A percentile compares a stretch with the other conserved stretches of the same genome.
phyloP scores from a whole-genome alignment of 345 rosid genomes.

The Boechera stricta region DNA sequence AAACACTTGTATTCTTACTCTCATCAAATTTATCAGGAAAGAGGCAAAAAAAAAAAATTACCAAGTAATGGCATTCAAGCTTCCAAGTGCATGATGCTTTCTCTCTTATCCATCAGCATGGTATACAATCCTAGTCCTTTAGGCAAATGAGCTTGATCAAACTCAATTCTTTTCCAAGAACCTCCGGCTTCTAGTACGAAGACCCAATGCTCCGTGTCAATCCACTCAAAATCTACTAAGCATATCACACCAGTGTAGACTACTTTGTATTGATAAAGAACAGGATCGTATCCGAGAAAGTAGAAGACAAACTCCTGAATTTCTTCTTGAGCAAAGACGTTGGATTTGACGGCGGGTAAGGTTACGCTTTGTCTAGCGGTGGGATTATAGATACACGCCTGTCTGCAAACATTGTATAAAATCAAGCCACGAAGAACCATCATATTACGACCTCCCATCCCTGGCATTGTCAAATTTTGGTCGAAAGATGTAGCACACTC shows the following conservation, averaged over 20 bases:
- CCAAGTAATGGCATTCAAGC: not conserved
- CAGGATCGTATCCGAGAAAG: conserved; percentile 5
- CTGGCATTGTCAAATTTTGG: not conserved
- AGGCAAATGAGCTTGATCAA: not conserved
- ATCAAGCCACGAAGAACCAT: conserved; percentile 2
- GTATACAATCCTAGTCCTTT: not conserved
- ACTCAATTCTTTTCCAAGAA: conserved; percentile 9
- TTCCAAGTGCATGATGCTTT: conserved; percentile 16
- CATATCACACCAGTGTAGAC: not conserved
- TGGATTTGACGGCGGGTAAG: not conserved
- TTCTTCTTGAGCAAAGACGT: not conserved
- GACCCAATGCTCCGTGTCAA: conserved; percentile 14
- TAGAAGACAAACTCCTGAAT: not conserved
- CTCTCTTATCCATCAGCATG: too few relatives aligned
- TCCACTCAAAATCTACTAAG: too few relatives aligned
- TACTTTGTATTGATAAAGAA: conserved; percentile 19
- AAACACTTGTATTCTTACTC: too few relatives aligned
- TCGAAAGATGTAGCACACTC: not conserved
- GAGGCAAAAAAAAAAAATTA: too few relatives aligned
- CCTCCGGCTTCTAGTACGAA: conserved; percentile 1
- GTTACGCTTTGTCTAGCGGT: conserved; percentile 3
- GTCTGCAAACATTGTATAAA: not conserved
- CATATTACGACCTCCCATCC: not conserved
- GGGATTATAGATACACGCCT: conserved; percentile 10
- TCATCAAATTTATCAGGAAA: too few relatives aligned